These are phyloP conservation scores for Austroboletus novae-zelandiae DNA, from an alignment of 1,284 basidiomycete genomes.

Conservation along the genomic window DNA sequence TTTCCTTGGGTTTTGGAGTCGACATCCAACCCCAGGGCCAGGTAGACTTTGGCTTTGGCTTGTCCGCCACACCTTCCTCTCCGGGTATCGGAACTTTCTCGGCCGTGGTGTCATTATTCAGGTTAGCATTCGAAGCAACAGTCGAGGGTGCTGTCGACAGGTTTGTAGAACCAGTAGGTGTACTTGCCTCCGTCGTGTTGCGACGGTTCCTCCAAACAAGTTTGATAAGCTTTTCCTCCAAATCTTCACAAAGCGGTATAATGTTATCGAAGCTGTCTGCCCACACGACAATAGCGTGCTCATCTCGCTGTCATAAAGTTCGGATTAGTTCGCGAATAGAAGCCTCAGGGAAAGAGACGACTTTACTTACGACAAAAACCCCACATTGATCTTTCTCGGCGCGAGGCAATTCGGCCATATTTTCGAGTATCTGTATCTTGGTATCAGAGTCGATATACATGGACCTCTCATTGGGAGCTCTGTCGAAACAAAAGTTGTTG, in stretches of 20 bases:
- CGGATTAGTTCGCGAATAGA: neutral
- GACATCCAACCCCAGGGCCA: constrained; percentile 30
- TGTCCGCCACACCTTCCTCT: constrained; percentile 27
- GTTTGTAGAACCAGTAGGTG: constrained; percentile 12
- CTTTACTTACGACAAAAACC: constrained; percentile 66
- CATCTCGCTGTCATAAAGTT: constrained; percentile 51
- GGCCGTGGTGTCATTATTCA: constrained; percentile 40
- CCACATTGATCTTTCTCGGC: constrained; percentile 84
- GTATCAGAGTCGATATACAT: constrained; percentile 70
- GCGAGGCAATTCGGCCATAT: constrained; percentile 62
- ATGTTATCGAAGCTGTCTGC: constrained; percentile 70
- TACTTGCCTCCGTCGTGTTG: neutral
- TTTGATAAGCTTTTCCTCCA: constrained; percentile 78
- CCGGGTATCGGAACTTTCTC: constrained; percentile 27
- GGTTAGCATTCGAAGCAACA: constrained; percentile 51
- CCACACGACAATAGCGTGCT: constrained; percentile 76
- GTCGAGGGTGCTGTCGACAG: constrained; percentile 27
- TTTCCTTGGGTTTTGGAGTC: constrained; percentile 26
- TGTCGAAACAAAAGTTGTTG: neutral
- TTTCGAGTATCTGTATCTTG: constrained; percentile 68
- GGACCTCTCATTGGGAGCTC: constrained; percentile 16
- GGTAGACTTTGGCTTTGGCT: constrained; percentile 16
- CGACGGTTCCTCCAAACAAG: constrained; percentile 63
- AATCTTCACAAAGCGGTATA: constrained; percentile 65
- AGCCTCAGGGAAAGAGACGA: too few relatives aligned